Percentiles rank a stretch among this genome's conserved stretches.
phyloP scores from a whole-genome alignment of 805 yeast genomes.

The Monosporozyma servazzii region DNA sequence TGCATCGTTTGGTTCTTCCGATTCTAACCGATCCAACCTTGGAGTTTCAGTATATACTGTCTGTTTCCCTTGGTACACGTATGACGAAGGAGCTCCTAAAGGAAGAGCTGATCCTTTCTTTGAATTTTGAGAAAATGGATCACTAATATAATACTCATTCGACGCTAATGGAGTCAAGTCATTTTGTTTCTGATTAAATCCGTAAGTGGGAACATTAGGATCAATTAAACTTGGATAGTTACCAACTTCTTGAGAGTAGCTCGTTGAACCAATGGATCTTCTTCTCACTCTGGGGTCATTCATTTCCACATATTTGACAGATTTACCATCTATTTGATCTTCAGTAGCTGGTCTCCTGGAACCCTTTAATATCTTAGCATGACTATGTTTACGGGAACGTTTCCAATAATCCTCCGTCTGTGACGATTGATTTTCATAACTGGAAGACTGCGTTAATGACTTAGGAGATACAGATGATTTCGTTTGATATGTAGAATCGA shows the following conservation, averaged over 20 bases:
- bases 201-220: constrained; percentile 22
- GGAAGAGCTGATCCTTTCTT: not conserved
- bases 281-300: not conserved
- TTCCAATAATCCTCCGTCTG: not conserved
- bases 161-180: not conserved
- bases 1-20: not conserved
- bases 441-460: not conserved
- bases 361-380: not conserved
- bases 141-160: not conserved
- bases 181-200: constrained; percentile 9
- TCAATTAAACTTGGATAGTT: constrained; percentile 25
- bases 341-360: constrained; percentile 8
- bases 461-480: not conserved
- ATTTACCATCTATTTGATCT: constrained; percentile 3
- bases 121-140: not conserved
- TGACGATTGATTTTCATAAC: not conserved
- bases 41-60: not conserved
- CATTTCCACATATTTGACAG: not conserved
- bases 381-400: not conserved
- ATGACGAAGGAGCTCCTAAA: not conserved
- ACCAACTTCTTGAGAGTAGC: constrained; percentile 16
- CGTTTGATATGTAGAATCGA: not conserved
- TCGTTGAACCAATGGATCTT: constrained; percentile 2
- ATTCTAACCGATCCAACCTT: too few relatives aligned
- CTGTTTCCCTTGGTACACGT: not conserved